phyloP scores from a whole-genome alignment of 1,284 basidiomycete genomes.

The Sanghuangporus weigelae region DNA sequence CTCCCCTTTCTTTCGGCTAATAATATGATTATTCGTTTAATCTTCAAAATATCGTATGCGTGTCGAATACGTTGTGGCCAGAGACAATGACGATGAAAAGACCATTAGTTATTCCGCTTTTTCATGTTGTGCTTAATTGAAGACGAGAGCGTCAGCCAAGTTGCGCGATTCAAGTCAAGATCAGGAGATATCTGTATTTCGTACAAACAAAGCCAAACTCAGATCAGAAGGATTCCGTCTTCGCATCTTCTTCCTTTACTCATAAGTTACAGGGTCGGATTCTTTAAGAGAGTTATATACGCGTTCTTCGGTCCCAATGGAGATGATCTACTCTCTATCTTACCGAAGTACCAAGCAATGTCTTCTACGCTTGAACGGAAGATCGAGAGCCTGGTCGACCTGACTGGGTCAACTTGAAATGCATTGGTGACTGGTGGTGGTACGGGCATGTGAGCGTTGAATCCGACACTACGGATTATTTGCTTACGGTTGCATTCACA shows the following conservation, averaged over 20 bases:
- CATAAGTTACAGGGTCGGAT: background rate
- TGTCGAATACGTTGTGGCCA: too few relatives aligned
- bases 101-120: too few relatives aligned
- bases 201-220: too few relatives aligned
- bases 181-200: too few relatives aligned
- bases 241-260: background rate
- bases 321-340: background rate
- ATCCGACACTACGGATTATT: background rate
- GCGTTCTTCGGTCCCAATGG: background rate
- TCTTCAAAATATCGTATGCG: background rate
- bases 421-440: conserved; percentile 79
- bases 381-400: conserved; percentile 27
- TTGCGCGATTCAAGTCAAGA: too few relatives aligned
- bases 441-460: conserved; percentile 51
- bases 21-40: conserved; percentile 4
- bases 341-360: background rate
- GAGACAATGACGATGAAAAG: too few relatives aligned
- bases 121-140: too few relatives aligned
- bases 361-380: background rate
- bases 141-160: too few relatives aligned
- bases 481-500: background rate
- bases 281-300: background rate
- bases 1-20: conserved; percentile 3
- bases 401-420: conserved; percentile 54
- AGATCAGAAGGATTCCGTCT: too few relatives aligned